phyloP scores from a whole-genome alignment of 345 rosid genomes.

The Salix udensis region DNA sequence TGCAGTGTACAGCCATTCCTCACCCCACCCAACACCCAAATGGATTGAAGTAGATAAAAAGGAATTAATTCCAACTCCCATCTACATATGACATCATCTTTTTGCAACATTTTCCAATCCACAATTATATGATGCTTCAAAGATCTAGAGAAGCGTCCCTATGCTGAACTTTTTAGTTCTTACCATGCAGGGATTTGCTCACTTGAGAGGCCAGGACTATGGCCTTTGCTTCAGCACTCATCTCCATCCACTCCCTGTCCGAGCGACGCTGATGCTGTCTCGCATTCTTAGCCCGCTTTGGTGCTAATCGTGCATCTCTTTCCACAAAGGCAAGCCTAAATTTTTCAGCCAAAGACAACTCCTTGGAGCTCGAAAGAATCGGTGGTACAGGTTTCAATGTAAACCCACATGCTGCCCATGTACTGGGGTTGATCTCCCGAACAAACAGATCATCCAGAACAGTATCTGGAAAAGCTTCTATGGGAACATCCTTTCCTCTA shows the following conservation, averaged over 20 bases:
- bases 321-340: conserved; percentile 77
- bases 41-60: no score
- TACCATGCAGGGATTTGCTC: conserved; percentile 42
- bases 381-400: conserved; percentile 29
- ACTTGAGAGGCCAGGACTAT: conserved; percentile 57
- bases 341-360: conserved; percentile 74
- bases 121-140: no score
- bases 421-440: conserved; percentile 56
- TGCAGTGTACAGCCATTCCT: no score
- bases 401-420: conserved; percentile 45
- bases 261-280: conserved; percentile 83
- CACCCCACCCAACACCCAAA: no score
- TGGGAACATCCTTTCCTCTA: conserved; percentile 51
- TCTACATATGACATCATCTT: no score
- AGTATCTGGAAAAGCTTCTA: conserved; percentile 52
- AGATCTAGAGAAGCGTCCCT: no score
- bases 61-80: no score
- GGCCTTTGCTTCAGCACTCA: conserved; percentile 55
- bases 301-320: conserved; percentile 77
- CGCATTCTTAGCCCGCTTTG: conserved; percentile 85
- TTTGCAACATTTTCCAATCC: no score
- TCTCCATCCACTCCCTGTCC: conserved; percentile 68
- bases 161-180: conserved; percentile 24
- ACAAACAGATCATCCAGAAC: conserved; percentile 56
- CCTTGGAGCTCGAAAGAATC: conserved; percentile 29